A percentile compares a stretch with the other conserved stretches of the same genome.
These are phyloP conservation scores for Globisporangium emineosum DNA, from an alignment of 352 stramenopile genomes.

Conservation along the genomic window DNA sequence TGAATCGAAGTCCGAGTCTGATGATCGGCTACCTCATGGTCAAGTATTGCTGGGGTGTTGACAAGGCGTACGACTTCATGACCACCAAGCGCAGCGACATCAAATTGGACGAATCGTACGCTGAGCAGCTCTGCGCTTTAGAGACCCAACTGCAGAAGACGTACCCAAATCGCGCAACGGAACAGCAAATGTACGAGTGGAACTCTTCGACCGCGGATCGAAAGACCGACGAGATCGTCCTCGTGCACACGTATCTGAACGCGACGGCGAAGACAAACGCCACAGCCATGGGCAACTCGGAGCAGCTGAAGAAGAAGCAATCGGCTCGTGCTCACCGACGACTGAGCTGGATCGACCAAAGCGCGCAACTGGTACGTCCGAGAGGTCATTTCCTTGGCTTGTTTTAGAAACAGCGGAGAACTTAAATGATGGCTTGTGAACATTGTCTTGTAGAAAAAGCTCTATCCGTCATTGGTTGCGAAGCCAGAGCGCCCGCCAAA, in stretches of 20 bases:
- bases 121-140: conserved; percentile 67
- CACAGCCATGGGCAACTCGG: background rate
- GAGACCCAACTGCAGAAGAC: conserved; percentile 62
- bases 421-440: background rate
- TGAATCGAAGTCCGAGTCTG: conserved; percentile 76
- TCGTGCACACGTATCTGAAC: conserved; percentile 82
- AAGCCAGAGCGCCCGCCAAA: conserved; percentile 72
- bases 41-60: conserved; percentile 90
- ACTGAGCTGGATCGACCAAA: conserved; percentile 75
- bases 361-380: conserved; percentile 45
- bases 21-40: conserved; percentile 91
- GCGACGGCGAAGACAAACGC: conserved; percentile 23
- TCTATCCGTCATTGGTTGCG: conserved; percentile 46
- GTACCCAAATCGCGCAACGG: conserved; percentile 35
- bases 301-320: conserved; percentile 24
- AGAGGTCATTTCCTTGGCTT: background rate
- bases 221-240: conserved; percentile 64
- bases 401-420: too few relatives aligned
- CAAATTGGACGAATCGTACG: conserved; percentile 73
- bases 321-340: conserved; percentile 20
- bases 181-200: conserved; percentile 79
- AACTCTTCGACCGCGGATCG: conserved; percentile 34
- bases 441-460: conserved; percentile 38
- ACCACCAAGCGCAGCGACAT: conserved; percentile 85
- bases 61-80: conserved; percentile 92